Evolutionary conservation across 1,284 basidiomycete species (phyloP), one percentile per base, ranked within the genome.

Genomic region (Inonotus obliquus): DNA sequence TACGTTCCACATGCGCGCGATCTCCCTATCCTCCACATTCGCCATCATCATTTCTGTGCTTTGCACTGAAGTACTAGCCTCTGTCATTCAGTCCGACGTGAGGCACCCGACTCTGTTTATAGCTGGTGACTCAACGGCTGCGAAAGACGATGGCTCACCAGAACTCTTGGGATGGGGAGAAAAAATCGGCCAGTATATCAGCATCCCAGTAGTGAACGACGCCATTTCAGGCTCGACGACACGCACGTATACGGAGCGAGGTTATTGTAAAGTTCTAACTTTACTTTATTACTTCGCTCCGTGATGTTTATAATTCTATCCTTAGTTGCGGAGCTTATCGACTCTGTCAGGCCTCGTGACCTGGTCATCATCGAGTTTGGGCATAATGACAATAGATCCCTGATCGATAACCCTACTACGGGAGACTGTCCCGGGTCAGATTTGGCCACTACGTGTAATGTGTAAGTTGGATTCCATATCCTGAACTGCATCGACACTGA

Each of bases 301-400:
- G 14, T 1, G n/a, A n/a, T n/a, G n/a, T n/a, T n/a, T n/a, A n/a
- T n/a, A n/a, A n/a, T n/a, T n/a, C 9, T 29, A 45, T 11, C 7
- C 41, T 23, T 21, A 60, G 59, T 79, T 67, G 71, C 70, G 17
- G 74, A 73, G 10, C 63, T 80, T 32, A 59, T 66, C 32, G 27
- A 49, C 29, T 19, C 32, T n/a, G 60, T 61, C 23, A 29, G 29
- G 1, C 35, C 54, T 27, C 44, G 78, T n/a, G 79, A 80, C 65
- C 76, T 74, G 66, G 79, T 78, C 21, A 68, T 80, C 48, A 77
- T 76, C 57, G 75, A 79, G 65, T 80, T 81, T 61, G 78, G 78
- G 4, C 78, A 79, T 66, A 79, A 78, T 63, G 77, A 79, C 60
- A 77, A 77, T 17, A 58, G 63, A 7, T 66, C 69, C 39, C 39